Conservation (phyloP, 805 yeast species). For the Lipomyces lipofer region DNA sequence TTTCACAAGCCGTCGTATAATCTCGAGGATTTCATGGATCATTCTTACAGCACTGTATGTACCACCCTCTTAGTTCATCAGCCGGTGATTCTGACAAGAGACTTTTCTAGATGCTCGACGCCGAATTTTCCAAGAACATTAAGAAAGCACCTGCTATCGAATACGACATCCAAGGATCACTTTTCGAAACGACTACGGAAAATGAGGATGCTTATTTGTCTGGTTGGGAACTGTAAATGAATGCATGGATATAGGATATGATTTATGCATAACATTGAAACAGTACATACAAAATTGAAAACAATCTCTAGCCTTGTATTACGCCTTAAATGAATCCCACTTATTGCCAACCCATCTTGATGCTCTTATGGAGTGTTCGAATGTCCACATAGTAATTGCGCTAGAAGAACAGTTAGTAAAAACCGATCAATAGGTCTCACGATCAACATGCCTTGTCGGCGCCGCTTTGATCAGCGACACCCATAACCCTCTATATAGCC, state of each 20-base stretch:
- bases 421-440: neutral
- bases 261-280: neutral
- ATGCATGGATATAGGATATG: neutral
- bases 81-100: too few species aligned
- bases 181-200: conserved; percentile 40
- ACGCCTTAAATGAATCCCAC: conserved; percentile 2
- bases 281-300: neutral
- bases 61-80: too few species aligned
- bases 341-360: conserved; percentile 31
- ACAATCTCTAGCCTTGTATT: neutral
- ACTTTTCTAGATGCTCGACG: conserved; percentile 48
- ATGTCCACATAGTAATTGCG: conserved; percentile 66
- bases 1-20: conserved; percentile 83
- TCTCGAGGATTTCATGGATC: conserved; percentile 91
- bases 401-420: conserved; percentile 33
- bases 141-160: conserved; percentile 64
- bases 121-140: conserved; percentile 45
- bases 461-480: conserved; percentile 76
- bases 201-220: conserved; percentile 36
- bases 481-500: conserved; percentile 72
- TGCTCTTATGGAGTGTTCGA: conserved; percentile 46
- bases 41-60: conserved; percentile 66
- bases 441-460: conserved; percentile 45
- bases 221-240: conserved; percentile 16
- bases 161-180: conserved; percentile 48